Evolutionary conservation across 169 alveolate species (phyloP).

Genomic region (Theileria orientalis): DNA sequence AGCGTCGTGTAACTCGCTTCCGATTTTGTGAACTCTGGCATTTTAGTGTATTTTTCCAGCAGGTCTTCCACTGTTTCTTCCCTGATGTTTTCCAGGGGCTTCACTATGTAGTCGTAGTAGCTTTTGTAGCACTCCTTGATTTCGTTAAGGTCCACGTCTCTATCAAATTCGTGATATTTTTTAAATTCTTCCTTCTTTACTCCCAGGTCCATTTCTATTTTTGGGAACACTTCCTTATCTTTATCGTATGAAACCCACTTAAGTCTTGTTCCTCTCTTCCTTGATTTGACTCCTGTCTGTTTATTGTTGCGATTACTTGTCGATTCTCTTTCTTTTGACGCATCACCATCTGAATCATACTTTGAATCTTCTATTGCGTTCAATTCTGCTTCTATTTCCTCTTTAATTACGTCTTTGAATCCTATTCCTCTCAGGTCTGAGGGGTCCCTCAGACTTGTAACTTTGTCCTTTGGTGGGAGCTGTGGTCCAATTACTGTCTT

Average conservation of each 20-base stretch:
- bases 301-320: background rate
- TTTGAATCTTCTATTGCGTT: too few species aligned
- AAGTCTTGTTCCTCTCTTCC: background rate
- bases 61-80: constrained; percentile 8
- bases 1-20: background rate
- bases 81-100: constrained; percentile 21
- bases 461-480: constrained; percentile 1
- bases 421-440: background rate
- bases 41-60: constrained; percentile 31
- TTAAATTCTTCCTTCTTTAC: background rate
- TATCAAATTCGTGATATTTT: constrained; percentile 24
- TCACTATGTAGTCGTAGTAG: constrained; percentile 36
- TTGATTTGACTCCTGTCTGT: background rate
- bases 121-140: constrained; percentile 30
- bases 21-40: constrained; percentile 25
- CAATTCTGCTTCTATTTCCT: constrained; percentile 19
- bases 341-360: background rate
- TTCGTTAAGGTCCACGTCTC: constrained; percentile 42
- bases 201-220: background rate
- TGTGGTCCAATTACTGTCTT: constrained; percentile 21
- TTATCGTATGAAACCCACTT: background rate
- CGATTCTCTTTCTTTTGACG: background rate
- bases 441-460: background rate
- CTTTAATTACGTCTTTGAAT: constrained; percentile 2
- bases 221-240: background rate